These are phyloP conservation scores for Saitozyma sp. DNA, from an alignment of 768 basidiomycete genomes.

Conservation along the genomic window DNA sequence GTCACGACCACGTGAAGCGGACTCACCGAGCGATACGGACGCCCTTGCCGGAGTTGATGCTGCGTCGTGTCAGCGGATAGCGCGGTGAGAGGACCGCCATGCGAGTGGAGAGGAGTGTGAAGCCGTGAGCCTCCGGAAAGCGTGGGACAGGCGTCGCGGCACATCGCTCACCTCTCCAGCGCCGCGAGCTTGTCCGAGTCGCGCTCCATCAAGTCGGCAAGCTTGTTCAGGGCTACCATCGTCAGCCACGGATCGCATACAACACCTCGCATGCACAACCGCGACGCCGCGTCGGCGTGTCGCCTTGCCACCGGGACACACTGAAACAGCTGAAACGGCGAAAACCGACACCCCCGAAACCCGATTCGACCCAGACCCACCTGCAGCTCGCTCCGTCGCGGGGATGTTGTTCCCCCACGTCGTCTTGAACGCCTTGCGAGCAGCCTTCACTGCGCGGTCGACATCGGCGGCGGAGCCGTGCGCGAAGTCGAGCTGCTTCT, in stretches of 20 bases:
- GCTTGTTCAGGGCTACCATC: slow-evolving; percentile 66
- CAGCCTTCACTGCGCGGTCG: slow-evolving; percentile 65
- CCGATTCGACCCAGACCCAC: slow-evolving; percentile 20
- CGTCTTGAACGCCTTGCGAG: slow-evolving; percentile 53
- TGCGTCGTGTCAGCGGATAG: slow-evolving; percentile 1
- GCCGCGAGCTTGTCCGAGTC: slow-evolving; percentile 68
- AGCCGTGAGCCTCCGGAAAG: too few species aligned
- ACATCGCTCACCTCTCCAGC: slow-evolving; percentile 59
- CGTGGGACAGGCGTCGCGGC: too few species aligned
- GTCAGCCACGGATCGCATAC: neutral
- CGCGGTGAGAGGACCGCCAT: neutral
- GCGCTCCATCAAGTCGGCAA: slow-evolving; percentile 66
- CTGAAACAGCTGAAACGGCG: slow-evolving; percentile 19
- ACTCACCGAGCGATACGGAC: slow-evolving; percentile 51
- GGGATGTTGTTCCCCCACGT: slow-evolving; percentile 53
- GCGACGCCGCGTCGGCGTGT: neutral
- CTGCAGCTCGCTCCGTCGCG: slow-evolving; percentile 45
- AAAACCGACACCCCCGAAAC: neutral
- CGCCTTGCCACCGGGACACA: neutral
- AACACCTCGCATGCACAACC: slow-evolving; percentile 58
- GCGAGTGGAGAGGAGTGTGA: neutral
- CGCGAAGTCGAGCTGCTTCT: slow-evolving; percentile 56
- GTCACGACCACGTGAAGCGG: neutral
- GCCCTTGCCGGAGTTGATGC: slow-evolving; percentile 63
- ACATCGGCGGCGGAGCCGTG: slow-evolving; percentile 70